phyloP scores from a whole-genome alignment of 371 early-diverging fungal species.

The Apophysomyces variabilis region DNA sequence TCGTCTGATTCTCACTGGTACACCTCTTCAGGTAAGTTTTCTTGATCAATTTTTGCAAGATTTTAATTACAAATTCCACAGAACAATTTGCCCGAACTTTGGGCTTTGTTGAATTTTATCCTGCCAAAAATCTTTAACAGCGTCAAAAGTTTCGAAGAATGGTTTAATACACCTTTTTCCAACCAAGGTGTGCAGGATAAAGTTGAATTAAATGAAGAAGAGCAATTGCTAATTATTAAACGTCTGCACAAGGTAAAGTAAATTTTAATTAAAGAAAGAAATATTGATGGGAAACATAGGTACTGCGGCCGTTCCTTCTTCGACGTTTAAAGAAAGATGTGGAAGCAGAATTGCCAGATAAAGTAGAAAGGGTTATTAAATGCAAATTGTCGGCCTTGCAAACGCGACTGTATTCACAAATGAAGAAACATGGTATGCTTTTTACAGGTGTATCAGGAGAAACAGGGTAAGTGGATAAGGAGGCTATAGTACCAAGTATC shows the following conservation, averaged over 20 bases:
- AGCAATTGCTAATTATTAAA: slow-evolving; percentile 94
- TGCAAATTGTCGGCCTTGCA: slow-evolving; percentile 91
- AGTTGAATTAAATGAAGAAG: slow-evolving; percentile 96
- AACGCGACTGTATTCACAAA: slow-evolving; percentile 75
- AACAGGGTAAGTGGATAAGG: slow-evolving; percentile 47
- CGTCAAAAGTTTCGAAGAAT: slow-evolving; percentile 95
- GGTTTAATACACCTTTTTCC: slow-evolving; percentile 97
- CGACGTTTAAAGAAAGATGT: slow-evolving; percentile 99
- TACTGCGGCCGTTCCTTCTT: slow-evolving; percentile 97
- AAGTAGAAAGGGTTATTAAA: slow-evolving; percentile 97
- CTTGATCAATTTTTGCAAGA: background rate
- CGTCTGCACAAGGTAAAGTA: slow-evolving; percentile 87
- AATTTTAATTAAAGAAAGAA: background rate
- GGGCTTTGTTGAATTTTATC: slow-evolving; percentile 98
- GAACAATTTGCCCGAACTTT: slow-evolving; percentile 99
- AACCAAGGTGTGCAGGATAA: slow-evolving; percentile 85
- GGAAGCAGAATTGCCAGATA: slow-evolving; percentile 97
- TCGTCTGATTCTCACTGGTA: slow-evolving; percentile 98
- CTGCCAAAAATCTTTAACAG: slow-evolving; percentile 96
- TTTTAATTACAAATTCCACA: slow-evolving; percentile 18
- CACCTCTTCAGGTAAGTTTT: slow-evolving; percentile 88
- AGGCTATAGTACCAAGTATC: background rate
- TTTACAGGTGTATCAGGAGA: slow-evolving; percentile 60
- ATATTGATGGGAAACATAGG: slow-evolving; percentile 29
- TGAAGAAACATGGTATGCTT: slow-evolving; percentile 76